Percentiles rank a stretch among this genome's conserved stretches.
Conservation (phyloP, 305 asterid species). For the Solanum hybrid region DNA sequence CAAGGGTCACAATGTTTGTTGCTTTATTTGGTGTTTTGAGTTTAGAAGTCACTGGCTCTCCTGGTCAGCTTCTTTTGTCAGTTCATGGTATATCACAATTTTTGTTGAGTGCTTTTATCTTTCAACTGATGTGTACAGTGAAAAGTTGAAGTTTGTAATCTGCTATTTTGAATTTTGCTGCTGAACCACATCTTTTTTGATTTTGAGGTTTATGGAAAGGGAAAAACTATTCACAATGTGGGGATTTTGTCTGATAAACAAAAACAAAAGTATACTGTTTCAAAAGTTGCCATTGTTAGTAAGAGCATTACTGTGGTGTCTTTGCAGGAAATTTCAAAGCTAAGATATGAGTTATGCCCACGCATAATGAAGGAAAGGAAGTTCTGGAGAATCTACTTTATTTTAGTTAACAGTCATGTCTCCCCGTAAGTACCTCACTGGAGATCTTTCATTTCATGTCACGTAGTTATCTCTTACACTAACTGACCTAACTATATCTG, state of each 20-base stretch:
- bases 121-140: background rate
- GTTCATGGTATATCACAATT: background rate
- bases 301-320: background rate
- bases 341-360: conserved; percentile 89
- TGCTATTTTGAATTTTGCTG: background rate
- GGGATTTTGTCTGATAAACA: background rate
- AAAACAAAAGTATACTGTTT: background rate
- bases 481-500: background rate
- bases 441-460: conserved; percentile 7
- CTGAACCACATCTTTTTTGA: background rate
- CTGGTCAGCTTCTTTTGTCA: background rate
- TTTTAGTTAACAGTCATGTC: conserved; percentile 72
- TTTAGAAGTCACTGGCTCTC: background rate
- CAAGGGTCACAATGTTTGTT: background rate
- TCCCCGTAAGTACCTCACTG: conserved; percentile 53
- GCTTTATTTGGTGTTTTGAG: background rate
- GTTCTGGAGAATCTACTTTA: conserved; percentile 95
- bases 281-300: background rate
- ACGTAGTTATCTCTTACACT: background rate
- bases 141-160: background rate
- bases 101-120: background rate
- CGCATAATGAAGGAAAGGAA: conserved; percentile 87
- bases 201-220: background rate
- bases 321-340: conserved; percentile 80
- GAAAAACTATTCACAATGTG: background rate